Base-by-base conservation (phyloP, 2,329 filamentous ascomycete genomes). In the Bipolaris gigantea region DNA sequence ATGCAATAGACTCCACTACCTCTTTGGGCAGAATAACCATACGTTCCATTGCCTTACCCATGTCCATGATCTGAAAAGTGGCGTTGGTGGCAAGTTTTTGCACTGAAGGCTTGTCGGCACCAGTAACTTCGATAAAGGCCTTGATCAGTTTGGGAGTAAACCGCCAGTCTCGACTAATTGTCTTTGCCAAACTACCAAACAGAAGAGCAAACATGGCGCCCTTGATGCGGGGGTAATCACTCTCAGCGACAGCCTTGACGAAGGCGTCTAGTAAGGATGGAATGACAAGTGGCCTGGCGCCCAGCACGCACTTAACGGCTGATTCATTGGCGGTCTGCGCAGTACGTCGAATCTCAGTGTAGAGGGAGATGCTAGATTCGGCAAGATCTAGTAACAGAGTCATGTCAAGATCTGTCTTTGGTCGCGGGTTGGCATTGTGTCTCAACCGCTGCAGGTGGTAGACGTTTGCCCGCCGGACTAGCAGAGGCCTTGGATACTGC, bases 401-500 rank as follows among this genome's bases (percentile, higher is more conserved):
- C 73, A 92, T 93, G 74, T 99, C 94, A 1, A 99, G 80, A n/a
- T 92, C 87, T 32, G 91, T 95, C 72, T 93, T 92, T 40, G 89
- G 89, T 48, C 94, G 84, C 18, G 93, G 89, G 1, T 90, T 88
- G 25, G 93, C 89, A 65, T 97, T 99, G 76, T 97, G 92, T 63
- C 95, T 90, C 46, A 96, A 81, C n/a, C 94, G 88, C 72, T 97
- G 89, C 51, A 97, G 82, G 67, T 97, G 92, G 72, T 99, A 99
- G 2, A 96, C 89, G 71, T 96, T 92, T 15, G 94, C 94, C 60
- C 94, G 85, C 70, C 94, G 90, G 55, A 97, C 87, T 10, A 99
- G 83, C n/a, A 99, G 78, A 32, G 94, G 91, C 38, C 94, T 85
- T 11, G 94, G 94, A 68, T 99, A 99, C 48, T 89, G 85, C 72